Evolutionary conservation across 176 grass and related monocot genomes (phyloP), one percentile per base, ranked within the genome.

Genomic region (Aegilops sharonensis): DNA sequence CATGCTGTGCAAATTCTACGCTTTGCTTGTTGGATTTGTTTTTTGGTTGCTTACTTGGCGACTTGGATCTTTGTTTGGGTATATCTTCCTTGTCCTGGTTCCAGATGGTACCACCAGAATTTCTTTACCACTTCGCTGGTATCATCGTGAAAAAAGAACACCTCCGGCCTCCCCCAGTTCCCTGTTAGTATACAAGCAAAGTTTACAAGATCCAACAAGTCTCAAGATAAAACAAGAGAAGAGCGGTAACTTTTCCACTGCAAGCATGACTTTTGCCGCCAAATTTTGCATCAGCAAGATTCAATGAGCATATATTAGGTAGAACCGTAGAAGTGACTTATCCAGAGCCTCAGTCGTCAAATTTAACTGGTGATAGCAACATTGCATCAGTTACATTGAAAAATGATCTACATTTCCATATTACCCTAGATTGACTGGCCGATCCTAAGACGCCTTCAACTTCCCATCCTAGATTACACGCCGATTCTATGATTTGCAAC

Each of bases 1-100:
- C 90, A n/a, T n/a, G 25, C 13, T 68, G 83, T 15, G 56, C 37
- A 34, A 68, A 81, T 69, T 79, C 32, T 85, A 14, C 23, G 82
- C 76, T 81, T 85, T 88, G 71, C 86, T 88, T 88, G 63, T 42
- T 57, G 77, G 31, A n/a, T 52, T 91, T 70, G 81, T 31, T 62
- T 62, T 77, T 75, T n/a, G 62, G 64, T 81, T 81, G 39, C 68
- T 84, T 88, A 27, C 76, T 81, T 85, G 23, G 52, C 18, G 2
- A 59, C 54, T 1, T 59, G 54, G 54, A 48, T 70, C 81, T 81
- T 81, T 77, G 68, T 67, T 87, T 64, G 29, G 70, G 60, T 64
- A 77, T 68, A 43, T 10, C 39, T n/a, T 85, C 43, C 30, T 21
- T 68, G 11, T 62, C 30, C 62, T 6, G 77, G 84, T 14, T 25